These are phyloP conservation scores for Lomentospora prolificans DNA, from an alignment of 2,329 filamentous ascomycete species.

Conservation along the genomic window DNA sequence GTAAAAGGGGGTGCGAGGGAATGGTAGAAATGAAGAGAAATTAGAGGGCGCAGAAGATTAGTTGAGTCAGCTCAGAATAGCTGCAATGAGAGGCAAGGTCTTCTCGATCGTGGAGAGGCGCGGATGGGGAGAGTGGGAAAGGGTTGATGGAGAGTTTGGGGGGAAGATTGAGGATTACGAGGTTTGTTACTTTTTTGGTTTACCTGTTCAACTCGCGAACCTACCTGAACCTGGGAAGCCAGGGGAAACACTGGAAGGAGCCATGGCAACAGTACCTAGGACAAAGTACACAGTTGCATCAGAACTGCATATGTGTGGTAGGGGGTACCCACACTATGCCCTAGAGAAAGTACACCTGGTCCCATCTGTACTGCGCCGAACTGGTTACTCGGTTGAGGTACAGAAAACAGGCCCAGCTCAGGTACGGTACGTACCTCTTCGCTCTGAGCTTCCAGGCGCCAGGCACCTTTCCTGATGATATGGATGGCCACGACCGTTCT, in stretches of 20 bases:
- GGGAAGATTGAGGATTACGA: not conserved
- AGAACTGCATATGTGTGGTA: not conserved
- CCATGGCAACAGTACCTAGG: not conserved
- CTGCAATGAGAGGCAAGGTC: not conserved
- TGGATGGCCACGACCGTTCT: not conserved
- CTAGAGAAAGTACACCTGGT: not conserved
- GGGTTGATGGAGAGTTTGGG: conserved; percentile 3
- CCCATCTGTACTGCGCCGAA: not conserved
- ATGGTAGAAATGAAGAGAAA: not conserved
- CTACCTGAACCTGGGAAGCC: not conserved
- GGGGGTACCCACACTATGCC: not conserved
- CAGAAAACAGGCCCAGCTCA: not conserved
- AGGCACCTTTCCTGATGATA: not conserved
- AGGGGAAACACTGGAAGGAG: conserved; percentile 3
- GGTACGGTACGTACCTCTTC: conserved; percentile 1
- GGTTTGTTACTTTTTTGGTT: conserved; percentile 9
- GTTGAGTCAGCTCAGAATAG: not conserved
- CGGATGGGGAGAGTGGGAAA: not conserved
- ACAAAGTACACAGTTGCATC: not conserved
- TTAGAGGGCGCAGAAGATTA: not conserved
- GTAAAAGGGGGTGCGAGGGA: not conserved
- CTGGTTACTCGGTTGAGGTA: not conserved
- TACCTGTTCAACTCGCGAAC: conserved; percentile 10
- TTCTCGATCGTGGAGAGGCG: not conserved
- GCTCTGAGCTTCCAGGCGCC: not conserved